Evolutionary conservation across 1,139 yeast species (phyloP), one percentile per base, ranked within the genome.

Genomic region (Chernovozyma sophiae-reginae): DNA sequence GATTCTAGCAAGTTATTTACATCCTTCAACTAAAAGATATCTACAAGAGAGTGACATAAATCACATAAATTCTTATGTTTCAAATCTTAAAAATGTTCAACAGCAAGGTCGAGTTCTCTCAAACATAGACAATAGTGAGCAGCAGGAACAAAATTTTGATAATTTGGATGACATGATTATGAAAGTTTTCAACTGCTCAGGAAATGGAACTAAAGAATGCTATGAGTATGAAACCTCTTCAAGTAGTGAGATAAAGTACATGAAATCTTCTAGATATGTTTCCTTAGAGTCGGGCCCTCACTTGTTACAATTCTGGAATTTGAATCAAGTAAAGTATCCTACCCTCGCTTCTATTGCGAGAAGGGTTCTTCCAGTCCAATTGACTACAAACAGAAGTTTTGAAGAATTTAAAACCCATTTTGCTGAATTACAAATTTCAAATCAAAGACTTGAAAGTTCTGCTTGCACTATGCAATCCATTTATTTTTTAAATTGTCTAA

Each of bases 141-240:
- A n/a, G n/a, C n/a, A n/a, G n/a, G n/a, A n/a, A n/a, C 25, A 11
- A 5, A 10, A 8, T 13, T 31, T 34, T n/a, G 44, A 44, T 16
- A 38, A 38, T 25, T 31, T 58, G 3, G 63, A 59, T 40, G 60
- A 54, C 11, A 39, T 55, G 42, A 52, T 58, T 14, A 46, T 58
- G 53, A 48, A 51, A 35, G 46, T 50, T 25, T 59, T 59, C 40
- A 53, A 57, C 34, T 59, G 64, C 38, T 49, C 56, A 4, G 63
- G 63, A 2, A 56, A 47, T 33, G 46, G 57, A 7, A 49, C 54
- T 20, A 49, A 48, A 32, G 64, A 58, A 38, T 53, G 59, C 29
- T 48, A 53, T 30, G 37, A 41, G 17, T 59, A 55, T 41, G 64
- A 58, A 41, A 50, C 58, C 5, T 47, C 52, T 4, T 48, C 55